Percentiles rank a stretch among this genome's conserved stretches.
Conservation (phyloP, 805 yeast species). For the Candida loeiensis region DNA sequence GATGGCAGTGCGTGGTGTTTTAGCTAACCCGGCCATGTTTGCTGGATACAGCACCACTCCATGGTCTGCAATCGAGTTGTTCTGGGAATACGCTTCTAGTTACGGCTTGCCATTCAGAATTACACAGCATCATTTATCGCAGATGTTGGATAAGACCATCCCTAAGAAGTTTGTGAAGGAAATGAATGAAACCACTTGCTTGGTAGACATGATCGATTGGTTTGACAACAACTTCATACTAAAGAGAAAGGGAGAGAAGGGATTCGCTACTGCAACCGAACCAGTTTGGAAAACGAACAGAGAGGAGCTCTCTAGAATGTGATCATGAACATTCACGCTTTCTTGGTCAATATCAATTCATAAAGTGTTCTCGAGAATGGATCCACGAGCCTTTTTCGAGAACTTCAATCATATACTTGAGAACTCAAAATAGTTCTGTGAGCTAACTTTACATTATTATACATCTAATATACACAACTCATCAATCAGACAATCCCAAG, state of each 20-base stretch:
- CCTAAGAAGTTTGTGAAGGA: slow-evolving; percentile 36
- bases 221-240: slow-evolving; percentile 69
- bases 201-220: slow-evolving; percentile 75
- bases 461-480: slow-evolving; percentile 7
- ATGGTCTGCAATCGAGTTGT: slow-evolving; percentile 85
- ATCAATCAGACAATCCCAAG: slow-evolving; percentile 12
- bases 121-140: slow-evolving; percentile 80
- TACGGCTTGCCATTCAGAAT: slow-evolving; percentile 85
- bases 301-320: slow-evolving; percentile 8
- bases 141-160: slow-evolving; percentile 68
- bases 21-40: slow-evolving; percentile 85
- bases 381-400: too few relatives aligned
- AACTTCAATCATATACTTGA: too few relatives aligned
- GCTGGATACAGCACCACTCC: slow-evolving; percentile 72
- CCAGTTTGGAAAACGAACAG: slow-evolving; percentile 23
- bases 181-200: slow-evolving; percentile 57
- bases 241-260: slow-evolving; percentile 62
- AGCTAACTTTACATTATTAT: slow-evolving; percentile 1
- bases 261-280: slow-evolving; percentile 56
- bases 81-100: slow-evolving; percentile 72
- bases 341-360: too few relatives aligned
- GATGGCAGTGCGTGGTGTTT: slow-evolving; percentile 90
- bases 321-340: too few relatives aligned
- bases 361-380: too few relatives aligned
- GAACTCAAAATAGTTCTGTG: too few relatives aligned